These are phyloP conservation scores for Saccharomycopsis babjevae DNA, from an alignment of 805 yeast genomes.

Conservation along the genomic window DNA sequence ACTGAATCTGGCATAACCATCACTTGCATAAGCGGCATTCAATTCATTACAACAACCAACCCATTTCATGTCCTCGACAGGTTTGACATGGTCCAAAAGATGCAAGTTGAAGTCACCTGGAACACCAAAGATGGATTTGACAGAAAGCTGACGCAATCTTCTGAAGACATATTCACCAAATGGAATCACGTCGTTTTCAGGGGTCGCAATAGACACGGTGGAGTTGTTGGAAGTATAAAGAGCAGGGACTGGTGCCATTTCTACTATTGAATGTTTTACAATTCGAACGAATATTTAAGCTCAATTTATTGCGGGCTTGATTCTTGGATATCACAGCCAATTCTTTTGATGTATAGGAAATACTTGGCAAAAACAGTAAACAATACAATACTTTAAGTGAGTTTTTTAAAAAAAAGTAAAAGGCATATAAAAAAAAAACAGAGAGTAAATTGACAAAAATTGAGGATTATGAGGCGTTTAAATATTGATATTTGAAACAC, in stretches of 20 bases:
- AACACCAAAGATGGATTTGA: conserved; percentile 60
- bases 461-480: neutral
- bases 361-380: too few species aligned
- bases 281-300: neutral
- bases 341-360: too few species aligned
- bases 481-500: neutral
- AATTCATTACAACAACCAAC: conserved; percentile 82
- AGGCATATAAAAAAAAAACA: neutral
- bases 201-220: neutral
- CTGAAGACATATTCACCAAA: conserved; percentile 58
- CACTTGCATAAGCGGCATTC: conserved; percentile 84
- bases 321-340: too few species aligned
- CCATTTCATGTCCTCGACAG: conserved; percentile 48
- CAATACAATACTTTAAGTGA: neutral
- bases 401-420: neutral
- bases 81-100: conserved; percentile 57
- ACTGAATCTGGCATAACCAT: conserved; percentile 69
- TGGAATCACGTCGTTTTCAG: conserved; percentile 26
- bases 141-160: conserved; percentile 43
- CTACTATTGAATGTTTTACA: neutral
- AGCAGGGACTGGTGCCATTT: conserved; percentile 16
- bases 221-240: conserved; percentile 8
- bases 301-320: too few species aligned
- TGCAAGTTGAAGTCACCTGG: conserved; percentile 71
- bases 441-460: neutral